Conservation (phyloP, 1,139 yeast species). For the Taphrina pruni region DNA sequence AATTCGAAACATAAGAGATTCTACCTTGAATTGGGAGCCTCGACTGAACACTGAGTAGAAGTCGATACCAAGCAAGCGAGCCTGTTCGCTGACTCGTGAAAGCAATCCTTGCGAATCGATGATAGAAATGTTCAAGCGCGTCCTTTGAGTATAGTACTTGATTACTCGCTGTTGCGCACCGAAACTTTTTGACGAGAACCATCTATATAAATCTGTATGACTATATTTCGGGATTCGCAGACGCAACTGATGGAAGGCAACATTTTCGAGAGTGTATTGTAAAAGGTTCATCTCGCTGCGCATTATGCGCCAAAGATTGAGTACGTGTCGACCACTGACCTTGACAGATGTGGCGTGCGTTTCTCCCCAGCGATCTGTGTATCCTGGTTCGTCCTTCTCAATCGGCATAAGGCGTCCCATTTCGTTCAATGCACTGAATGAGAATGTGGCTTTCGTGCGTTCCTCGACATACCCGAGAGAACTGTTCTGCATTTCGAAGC, state of each 20-base stretch:
- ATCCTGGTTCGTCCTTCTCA: slow-evolving; percentile 50
- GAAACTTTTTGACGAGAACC: slow-evolving; percentile 54
- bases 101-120: slow-evolving; percentile 70
- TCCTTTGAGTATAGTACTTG: slow-evolving; percentile 61
- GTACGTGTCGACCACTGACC: slow-evolving; percentile 77
- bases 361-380: slow-evolving; percentile 80
- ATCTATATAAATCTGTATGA: slow-evolving; percentile 58
- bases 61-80: slow-evolving; percentile 85
- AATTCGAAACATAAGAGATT: slow-evolving; percentile 74
- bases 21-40: slow-evolving; percentile 94
- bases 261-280: slow-evolving; percentile 77
- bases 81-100: slow-evolving; percentile 77
- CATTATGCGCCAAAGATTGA: slow-evolving; percentile 83
- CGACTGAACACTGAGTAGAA: slow-evolving; percentile 84
- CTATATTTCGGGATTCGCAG: slow-evolving; percentile 69
- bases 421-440: slow-evolving; percentile 59
- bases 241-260: slow-evolving; percentile 70
- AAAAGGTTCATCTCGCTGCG: slow-evolving; percentile 67
- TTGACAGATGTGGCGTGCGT: slow-evolving; percentile 73
- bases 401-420: slow-evolving; percentile 52
- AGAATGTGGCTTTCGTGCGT: slow-evolving; percentile 58
- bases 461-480: slow-evolving; percentile 93
- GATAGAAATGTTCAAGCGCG: slow-evolving; percentile 59
- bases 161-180: slow-evolving; percentile 55
- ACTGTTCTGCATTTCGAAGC: slow-evolving; percentile 76